Percentiles rank a stretch among this genome's conserved stretches.
Conservation (phyloP, 768 basidiomycete species). For the Lentinula guzmanii region DNA sequence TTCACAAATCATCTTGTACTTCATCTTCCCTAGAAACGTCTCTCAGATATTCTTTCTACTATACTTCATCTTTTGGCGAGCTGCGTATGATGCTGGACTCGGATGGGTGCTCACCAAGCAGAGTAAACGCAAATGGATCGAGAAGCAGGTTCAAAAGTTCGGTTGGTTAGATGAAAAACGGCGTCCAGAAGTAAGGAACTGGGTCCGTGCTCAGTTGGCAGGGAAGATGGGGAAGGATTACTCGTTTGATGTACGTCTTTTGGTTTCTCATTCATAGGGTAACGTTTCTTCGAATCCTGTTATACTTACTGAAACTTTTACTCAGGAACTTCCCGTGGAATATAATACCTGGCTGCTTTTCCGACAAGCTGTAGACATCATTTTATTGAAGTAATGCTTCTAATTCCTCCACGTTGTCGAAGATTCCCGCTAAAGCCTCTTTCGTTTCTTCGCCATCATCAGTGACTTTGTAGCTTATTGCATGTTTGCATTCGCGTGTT, state of each 20-base stretch:
- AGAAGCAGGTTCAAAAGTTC: slow-evolving; percentile 63
- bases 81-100: slow-evolving; percentile 87
- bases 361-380: slow-evolving; percentile 92
- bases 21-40: slow-evolving; percentile 47
- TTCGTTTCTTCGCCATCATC: slow-evolving; percentile 7
- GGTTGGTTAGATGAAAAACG: slow-evolving; percentile 87
- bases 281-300: neutral
- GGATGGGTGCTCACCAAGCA: slow-evolving; percentile 94
- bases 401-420: neutral
- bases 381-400: slow-evolving; percentile 83
- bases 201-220: slow-evolving; percentile 82
- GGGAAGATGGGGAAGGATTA: slow-evolving; percentile 96
- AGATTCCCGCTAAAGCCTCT: neutral
- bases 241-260: slow-evolving; percentile 69
- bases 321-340: slow-evolving; percentile 80
- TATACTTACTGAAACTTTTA: neutral
- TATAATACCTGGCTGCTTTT: slow-evolving; percentile 98
- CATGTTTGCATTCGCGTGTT: slow-evolving; percentile 92
- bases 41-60: slow-evolving; percentile 70
- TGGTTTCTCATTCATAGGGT: neutral
- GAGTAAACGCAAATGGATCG: slow-evolving; percentile 94
- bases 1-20: slow-evolving; percentile 72
- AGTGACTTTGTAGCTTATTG: slow-evolving; percentile 95
- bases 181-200: slow-evolving; percentile 57
- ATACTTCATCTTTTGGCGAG: slow-evolving; percentile 92